Percentiles rank a stretch among this genome's conserved stretches.
These are phyloP conservation scores for Phytopythium chamaehyphon DNA, from an alignment of 352 stramenopile species.

Conservation along the genomic window DNA sequence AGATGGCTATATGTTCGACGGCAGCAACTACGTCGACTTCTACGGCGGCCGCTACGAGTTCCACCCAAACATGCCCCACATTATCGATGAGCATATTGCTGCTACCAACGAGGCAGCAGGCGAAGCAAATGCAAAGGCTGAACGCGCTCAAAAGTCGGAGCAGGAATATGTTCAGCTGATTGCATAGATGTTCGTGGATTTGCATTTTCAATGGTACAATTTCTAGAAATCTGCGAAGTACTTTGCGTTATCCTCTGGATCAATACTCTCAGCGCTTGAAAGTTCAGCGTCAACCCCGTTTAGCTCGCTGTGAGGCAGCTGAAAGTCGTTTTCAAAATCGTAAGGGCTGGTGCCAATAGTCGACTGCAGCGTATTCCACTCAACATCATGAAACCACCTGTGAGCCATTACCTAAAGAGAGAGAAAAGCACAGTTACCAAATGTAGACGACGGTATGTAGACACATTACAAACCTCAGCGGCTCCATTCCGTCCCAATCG, in stretches of 20 bases:
- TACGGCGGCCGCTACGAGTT: slow-evolving; percentile 71
- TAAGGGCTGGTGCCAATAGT: no score
- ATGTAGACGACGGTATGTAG: no score
- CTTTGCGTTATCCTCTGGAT: slow-evolving; percentile 57
- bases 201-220: background rate
- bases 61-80: slow-evolving; percentile 60
- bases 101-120: slow-evolving; percentile 35
- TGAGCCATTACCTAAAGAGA: slow-evolving; percentile 48
- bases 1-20: slow-evolving; percentile 68
- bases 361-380: slow-evolving; percentile 31
- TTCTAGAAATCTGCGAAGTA: slow-evolving; percentile 70
- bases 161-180: slow-evolving; percentile 34
- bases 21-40: slow-evolving; percentile 70
- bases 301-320: background rate
- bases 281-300: slow-evolving; percentile 1
- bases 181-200: background rate
- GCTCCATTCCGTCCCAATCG: slow-evolving; percentile 39
- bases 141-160: slow-evolving; percentile 31
- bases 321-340: slow-evolving; percentile 20
- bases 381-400: slow-evolving; percentile 51
- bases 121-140: slow-evolving; percentile 41
- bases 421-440: background rate
- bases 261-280: slow-evolving; percentile 73
- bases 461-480: slow-evolving; percentile 16
- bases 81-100: slow-evolving; percentile 59